A percentile compares a stretch with the other conserved stretches of the same genome.
These are phyloP conservation scores for Xylaria sp. DNA, from an alignment of 2,329 filamentous ascomycete genomes.

Conservation along the genomic window DNA sequence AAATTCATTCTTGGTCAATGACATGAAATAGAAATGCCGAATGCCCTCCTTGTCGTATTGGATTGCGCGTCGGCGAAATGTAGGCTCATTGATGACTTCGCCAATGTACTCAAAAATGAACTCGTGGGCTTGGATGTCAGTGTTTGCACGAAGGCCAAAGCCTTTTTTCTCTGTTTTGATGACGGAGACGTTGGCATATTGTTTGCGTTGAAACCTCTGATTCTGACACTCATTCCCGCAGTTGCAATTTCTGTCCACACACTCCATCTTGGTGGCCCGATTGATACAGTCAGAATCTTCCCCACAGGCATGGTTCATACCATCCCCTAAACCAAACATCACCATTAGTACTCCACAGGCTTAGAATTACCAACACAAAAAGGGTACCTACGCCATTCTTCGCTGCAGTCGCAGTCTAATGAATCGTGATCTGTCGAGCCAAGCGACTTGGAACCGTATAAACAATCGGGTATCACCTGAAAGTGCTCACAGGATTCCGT, in stretches of 20 bases:
- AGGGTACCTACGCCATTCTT: constrained; percentile 87
- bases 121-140: constrained; percentile 80
- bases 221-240: constrained; percentile 92
- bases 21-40: constrained; percentile 99
- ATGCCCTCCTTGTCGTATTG: constrained; percentile 97
- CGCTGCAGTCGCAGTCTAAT: constrained; percentile 92
- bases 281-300: constrained; percentile 99
- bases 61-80: constrained; percentile 88
- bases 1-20: constrained; percentile 93
- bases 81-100: constrained; percentile 93
- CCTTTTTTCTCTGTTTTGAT: constrained; percentile 99
- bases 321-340: constrained; percentile 59
- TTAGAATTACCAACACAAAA: constrained; percentile 32
- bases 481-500: constrained; percentile 80
- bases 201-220: constrained; percentile 89
- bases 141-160: constrained; percentile 87
- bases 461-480: constrained; percentile 83
- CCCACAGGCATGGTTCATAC: constrained; percentile 85
- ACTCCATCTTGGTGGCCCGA: constrained; percentile 97
- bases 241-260: constrained; percentile 81
- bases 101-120: constrained; percentile 99
- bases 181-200: constrained; percentile 91
- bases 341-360: constrained; percentile 40
- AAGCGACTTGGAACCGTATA: constrained; percentile 91
- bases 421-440: constrained; percentile 90